Evolutionary conservation across 768 basidiomycete species (phyloP).

Genomic region (Tubosaeta sp.): DNA sequence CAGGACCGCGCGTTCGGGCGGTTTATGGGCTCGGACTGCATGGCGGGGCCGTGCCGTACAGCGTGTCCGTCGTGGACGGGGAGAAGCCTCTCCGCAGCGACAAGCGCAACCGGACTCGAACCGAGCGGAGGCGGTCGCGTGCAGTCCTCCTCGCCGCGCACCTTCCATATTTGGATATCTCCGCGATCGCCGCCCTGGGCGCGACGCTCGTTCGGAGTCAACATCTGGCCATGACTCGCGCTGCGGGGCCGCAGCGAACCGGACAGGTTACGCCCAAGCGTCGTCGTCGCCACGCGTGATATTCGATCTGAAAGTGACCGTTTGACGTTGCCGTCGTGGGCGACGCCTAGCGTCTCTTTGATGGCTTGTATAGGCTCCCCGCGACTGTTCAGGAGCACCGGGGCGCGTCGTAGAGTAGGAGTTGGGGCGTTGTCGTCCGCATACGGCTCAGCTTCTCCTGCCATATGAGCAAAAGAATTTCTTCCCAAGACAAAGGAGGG

Average conservation of each 20-base stretch:
- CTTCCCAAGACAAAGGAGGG: background rate
- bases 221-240: background rate
- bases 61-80: background rate
- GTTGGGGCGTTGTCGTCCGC: conserved; percentile 3
- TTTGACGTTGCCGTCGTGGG: conserved; percentile 16
- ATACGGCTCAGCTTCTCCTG: background rate
- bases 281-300: conserved; percentile 28
- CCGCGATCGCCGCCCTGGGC: background rate
- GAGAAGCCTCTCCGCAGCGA: background rate
- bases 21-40: background rate
- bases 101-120: background rate
- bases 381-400: conserved; percentile 32
- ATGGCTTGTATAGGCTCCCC: conserved; percentile 17
- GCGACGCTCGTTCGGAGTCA: background rate
- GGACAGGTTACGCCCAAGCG: conserved; percentile 29
- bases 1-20: conserved; percentile 1
- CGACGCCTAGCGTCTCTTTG: background rate
- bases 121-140: background rate
- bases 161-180: conserved; percentile 25
- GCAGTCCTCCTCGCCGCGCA: background rate
- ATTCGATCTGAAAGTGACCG: conserved; percentile 36
- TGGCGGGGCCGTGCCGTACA: background rate
- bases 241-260: conserved; percentile 16
- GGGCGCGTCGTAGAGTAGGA: conserved; percentile 36
- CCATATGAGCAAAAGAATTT: conserved; percentile 5